A percentile compares a stretch with the other conserved stretches of the same genome.
Evolutionary conservation across 2,329 filamentous ascomycete species (phyloP).

Genomic region (Dothideomycetes sp.): DNA sequence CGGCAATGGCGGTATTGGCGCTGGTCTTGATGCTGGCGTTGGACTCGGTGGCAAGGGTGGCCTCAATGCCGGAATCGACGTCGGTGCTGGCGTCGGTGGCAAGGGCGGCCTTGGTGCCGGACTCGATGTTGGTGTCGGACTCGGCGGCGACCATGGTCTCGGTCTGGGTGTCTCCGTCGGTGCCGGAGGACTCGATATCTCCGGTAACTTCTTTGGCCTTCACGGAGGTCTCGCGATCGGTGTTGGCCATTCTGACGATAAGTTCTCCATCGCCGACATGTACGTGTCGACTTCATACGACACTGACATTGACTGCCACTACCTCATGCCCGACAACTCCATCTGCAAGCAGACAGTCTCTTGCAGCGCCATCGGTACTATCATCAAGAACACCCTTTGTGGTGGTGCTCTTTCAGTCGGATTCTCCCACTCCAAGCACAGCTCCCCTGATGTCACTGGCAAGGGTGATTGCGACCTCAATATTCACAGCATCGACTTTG

Average conservation of each 20-base stretch:
- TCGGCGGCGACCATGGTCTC: conserved; percentile 30
- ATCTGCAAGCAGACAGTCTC: conserved; percentile 67
- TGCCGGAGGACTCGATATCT: background rate
- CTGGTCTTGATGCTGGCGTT: too few species aligned
- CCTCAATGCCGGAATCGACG: too few species aligned
- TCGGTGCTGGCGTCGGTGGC: too few species aligned
- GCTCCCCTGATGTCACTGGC: conserved; percentile 17
- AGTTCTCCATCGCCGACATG: conserved; percentile 68
- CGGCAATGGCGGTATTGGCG: too few species aligned
- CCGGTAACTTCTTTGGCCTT: background rate
- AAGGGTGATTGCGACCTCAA: conserved; percentile 57
- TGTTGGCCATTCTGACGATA: conserved; percentile 42
- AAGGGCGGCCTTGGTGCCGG: too few species aligned
- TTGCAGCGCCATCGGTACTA: conserved; percentile 60
- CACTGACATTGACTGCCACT: conserved; percentile 75
- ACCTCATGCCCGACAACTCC: conserved; percentile 73
- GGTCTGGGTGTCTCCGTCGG: conserved; percentile 34
- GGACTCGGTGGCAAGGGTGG: too few species aligned
- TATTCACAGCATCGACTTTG: conserved; percentile 65
- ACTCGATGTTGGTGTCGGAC: too few species aligned
- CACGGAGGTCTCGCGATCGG: conserved; percentile 35
- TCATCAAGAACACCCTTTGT: conserved; percentile 76
- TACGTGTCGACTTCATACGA: conserved; percentile 66
- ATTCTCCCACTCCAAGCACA: conserved; percentile 52
- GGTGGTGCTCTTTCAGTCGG: conserved; percentile 79